These are phyloP conservation scores for Aureobasidium sp. DNA, from an alignment of 2,329 filamentous ascomycete species.

Conservation along the genomic window DNA sequence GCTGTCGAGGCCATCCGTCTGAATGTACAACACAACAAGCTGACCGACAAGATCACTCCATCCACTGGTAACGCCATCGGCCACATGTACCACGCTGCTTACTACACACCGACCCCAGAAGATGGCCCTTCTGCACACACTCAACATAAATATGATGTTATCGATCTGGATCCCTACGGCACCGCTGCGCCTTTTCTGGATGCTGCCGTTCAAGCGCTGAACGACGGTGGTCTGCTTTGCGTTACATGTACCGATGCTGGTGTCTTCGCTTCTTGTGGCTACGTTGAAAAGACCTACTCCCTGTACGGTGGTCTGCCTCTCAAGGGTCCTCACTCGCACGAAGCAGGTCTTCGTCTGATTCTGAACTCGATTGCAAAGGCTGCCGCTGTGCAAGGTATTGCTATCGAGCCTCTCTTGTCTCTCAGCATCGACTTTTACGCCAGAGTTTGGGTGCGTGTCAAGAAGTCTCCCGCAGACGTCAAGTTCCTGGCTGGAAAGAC, in stretches of 20 bases:
- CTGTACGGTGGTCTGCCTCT: constrained; percentile 87
- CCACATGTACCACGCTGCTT: constrained; percentile 70
- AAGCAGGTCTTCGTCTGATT: constrained; percentile 81
- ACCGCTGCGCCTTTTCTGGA: constrained; percentile 91
- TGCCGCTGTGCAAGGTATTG: constrained; percentile 76
- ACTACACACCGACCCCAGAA: constrained; percentile 22
- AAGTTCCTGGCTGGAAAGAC: constrained; percentile 87
- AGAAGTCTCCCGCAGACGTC: constrained; percentile 72
- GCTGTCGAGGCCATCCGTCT: constrained; percentile 59
- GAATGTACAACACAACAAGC: constrained; percentile 77
- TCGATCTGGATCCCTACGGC: constrained; percentile 94
- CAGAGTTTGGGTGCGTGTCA: constrained; percentile 77
- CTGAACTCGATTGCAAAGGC: constrained; percentile 73
- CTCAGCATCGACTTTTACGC: constrained; percentile 95
- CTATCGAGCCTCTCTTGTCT: constrained; percentile 84
- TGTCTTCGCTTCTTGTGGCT: constrained; percentile 89
- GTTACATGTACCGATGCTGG: constrained; percentile 95
- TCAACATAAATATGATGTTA: constrained; percentile 69
- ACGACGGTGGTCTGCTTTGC: constrained; percentile 83
- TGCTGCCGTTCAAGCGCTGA: constrained; percentile 76
- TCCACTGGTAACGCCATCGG: constrained; percentile 76
- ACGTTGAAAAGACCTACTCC: constrained; percentile 87
- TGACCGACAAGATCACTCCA: constrained; percentile 63
- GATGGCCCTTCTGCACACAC: constrained; percentile 30
- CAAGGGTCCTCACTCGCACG: constrained; percentile 80